A percentile compares a stretch with the other conserved stretches of the same genome.
phyloP scores from a whole-genome alignment of 108 stramenopile genomes.

The Fragilaria radians region DNA sequence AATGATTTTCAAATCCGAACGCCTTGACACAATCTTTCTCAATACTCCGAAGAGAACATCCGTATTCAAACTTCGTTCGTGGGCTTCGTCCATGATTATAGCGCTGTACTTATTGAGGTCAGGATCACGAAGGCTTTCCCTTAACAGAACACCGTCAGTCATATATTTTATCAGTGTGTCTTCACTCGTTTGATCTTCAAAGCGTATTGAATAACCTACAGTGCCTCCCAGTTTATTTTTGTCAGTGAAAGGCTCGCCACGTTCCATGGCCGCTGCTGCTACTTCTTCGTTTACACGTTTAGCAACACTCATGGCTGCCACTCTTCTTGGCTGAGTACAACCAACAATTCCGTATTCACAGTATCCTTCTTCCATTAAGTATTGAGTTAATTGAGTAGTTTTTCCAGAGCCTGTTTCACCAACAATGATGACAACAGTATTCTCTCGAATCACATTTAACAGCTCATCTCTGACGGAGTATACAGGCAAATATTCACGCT shows the following conservation, averaged over 20 bases:
- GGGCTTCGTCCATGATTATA: conserved; percentile 95
- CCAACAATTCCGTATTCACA: conserved; percentile 34
- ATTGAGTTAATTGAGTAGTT: conserved; percentile 81
- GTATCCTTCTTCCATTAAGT: conserved; percentile 44
- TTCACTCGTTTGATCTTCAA: conserved; percentile 80
- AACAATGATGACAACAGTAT: conserved; percentile 60
- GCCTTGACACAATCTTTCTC: conserved; percentile 63
- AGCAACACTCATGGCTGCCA: conserved; percentile 95
- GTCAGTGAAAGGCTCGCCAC: conserved; percentile 43
- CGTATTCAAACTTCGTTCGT: conserved; percentile 93
- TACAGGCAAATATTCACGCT: conserved; percentile 47
- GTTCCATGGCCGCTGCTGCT: conserved; percentile 42
- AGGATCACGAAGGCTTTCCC: conserved; percentile 87
- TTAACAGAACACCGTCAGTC: conserved; percentile 96
- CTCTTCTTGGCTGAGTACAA: conserved; percentile 93
- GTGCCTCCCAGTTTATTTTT: conserved; percentile 68
- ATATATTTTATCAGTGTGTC: conserved; percentile 81
- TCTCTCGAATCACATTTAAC: conserved; percentile 26
- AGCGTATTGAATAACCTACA: conserved; percentile 93
- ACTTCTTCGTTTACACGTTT: conserved; percentile 86
- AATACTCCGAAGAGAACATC: conserved; percentile 95
- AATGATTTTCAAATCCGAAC: conserved; percentile 59
- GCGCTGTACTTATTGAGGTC: conserved; percentile 73
- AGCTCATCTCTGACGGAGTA: conserved; percentile 51
- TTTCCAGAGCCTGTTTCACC: conserved; percentile 79